Conservation (phyloP, 345 rosid species). For the Barbarea vulgaris region DNA sequence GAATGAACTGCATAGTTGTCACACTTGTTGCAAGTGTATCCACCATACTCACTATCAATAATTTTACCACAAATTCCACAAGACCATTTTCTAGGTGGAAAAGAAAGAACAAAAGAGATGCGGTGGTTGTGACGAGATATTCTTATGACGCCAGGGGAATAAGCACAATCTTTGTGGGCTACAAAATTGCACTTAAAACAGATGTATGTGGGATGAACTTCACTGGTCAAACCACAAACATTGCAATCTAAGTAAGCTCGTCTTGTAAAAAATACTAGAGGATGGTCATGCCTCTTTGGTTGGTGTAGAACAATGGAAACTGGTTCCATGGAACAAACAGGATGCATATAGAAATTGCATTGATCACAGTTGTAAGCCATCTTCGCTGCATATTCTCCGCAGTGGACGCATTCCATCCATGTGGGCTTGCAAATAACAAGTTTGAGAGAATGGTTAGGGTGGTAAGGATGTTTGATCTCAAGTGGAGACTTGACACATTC, state of each 20-base stretch:
- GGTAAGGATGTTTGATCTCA: neutral
- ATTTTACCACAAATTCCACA: neutral
- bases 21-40: neutral
- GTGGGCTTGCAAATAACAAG: fast-evolving
- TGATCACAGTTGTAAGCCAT: neutral
- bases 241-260: neutral
- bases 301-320: neutral
- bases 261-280: neutral
- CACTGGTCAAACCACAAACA: neutral
- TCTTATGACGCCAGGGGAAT: neutral
- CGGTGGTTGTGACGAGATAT: neutral
- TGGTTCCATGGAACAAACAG: neutral
- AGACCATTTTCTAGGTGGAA: neutral
- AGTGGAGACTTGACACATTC: neutral
- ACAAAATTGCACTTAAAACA: neutral
- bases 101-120: neutral
- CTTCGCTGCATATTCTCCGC: neutral
- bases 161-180: neutral
- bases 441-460: neutral
- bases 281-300: constrained; percentile 3
- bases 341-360: neutral
- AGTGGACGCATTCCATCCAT: neutral
- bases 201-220: neutral
- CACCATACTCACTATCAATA: neutral
- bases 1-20: neutral